Evolutionary conservation across 208 protist genomes (phyloP).

Genomic region (Herpetomonas samuelpessoai): DNA sequence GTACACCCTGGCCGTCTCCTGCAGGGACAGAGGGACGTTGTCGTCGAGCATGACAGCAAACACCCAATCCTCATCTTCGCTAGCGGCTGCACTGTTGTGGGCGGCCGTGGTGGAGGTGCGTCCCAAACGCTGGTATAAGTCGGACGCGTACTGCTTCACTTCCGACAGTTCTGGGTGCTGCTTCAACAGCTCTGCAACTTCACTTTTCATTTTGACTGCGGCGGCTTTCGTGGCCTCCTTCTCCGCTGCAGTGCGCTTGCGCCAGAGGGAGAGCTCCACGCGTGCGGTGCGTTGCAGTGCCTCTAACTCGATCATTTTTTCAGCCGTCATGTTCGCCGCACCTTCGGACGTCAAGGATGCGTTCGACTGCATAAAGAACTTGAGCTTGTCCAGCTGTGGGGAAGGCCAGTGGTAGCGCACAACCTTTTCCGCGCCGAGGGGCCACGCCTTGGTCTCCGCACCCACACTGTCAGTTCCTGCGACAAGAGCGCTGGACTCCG

Average conservation of each 20-base stretch:
- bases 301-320: constrained; percentile 41
- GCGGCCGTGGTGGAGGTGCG: constrained; percentile 7
- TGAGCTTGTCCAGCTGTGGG: constrained; percentile 42
- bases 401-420: constrained; percentile 64
- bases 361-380: constrained; percentile 16
- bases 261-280: constrained; percentile 81
- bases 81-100: neutral
- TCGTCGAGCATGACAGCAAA: constrained; percentile 88
- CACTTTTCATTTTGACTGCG: constrained; percentile 16
- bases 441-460: constrained; percentile 36
- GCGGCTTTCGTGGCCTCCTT: constrained; percentile 8
- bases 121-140: constrained; percentile 43
- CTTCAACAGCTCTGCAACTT: constrained; percentile 28
- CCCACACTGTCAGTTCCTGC: neutral
- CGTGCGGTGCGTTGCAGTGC: constrained; percentile 23
- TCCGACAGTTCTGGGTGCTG: constrained; percentile 40
- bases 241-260: constrained; percentile 47
- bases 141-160: constrained; percentile 46
- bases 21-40: constrained; percentile 43
- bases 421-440: constrained; percentile 53
- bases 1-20: constrained; percentile 50
- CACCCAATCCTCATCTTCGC: constrained; percentile 51
- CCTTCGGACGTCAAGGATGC: neutral
- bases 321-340: constrained; percentile 33
- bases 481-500: neutral